These are phyloP conservation scores for Cutaneotrichosporon sp. DNA, from an alignment of 1,284 basidiomycete genomes.

Conservation along the genomic window DNA sequence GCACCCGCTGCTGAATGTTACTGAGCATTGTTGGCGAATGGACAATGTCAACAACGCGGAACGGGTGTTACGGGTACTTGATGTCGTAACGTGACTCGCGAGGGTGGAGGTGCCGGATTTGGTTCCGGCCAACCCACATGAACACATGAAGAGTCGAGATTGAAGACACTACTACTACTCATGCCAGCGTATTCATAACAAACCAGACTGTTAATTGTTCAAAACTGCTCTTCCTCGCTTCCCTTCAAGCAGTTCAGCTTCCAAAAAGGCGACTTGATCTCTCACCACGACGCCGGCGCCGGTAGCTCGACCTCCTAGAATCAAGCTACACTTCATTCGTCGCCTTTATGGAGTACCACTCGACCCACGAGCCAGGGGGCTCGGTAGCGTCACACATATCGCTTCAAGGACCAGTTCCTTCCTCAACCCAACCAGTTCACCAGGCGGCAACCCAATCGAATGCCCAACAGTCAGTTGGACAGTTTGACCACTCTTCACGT, in stretches of 20 bases:
- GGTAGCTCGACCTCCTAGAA: too few species aligned
- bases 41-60: not conserved
- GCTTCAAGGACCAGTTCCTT: not conserved
- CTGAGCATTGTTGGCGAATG: not conserved
- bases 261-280: not conserved
- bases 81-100: not conserved
- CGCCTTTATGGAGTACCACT: not conserved
- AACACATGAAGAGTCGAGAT: too few species aligned
- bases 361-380: not conserved
- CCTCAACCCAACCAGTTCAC: not conserved
- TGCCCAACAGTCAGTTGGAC: not conserved
- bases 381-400: not conserved
- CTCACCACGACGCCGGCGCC: too few species aligned
- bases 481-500: not conserved
- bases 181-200: not conserved
- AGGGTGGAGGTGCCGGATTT: slow-evolving; percentile 7
- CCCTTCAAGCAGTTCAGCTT: not conserved
- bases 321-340: too few species aligned
- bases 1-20: slow-evolving; percentile 1
- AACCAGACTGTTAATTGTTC: not conserved
- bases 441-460: not conserved
- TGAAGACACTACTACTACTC: not conserved
- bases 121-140: not conserved
- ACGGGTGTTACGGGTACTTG: not conserved
- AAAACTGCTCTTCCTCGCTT: not conserved